Evolutionary conservation across 805 yeast genomes (phyloP), one percentile per base, ranked within the genome.

Genomic region (Yarrowia sp.): DNA sequence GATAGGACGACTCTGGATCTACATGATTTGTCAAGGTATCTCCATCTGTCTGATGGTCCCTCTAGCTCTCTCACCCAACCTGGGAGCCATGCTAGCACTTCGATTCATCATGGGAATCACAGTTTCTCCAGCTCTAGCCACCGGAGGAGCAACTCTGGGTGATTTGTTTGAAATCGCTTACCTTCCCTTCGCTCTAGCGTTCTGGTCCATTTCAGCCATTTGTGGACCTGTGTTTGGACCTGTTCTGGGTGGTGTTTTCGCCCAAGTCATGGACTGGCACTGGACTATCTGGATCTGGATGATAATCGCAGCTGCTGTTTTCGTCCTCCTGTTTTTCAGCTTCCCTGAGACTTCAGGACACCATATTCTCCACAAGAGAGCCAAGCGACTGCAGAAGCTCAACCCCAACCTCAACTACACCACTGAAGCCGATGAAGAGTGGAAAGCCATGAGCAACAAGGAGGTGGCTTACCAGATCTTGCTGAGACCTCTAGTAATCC

Each of bases 41-140:
- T 86, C 84, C 70, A 75, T 79, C 65, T 77, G 85, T 22, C 75
- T 87, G 42, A 89, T 87, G 73, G 81, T 86, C 45, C 87, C 88
- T 36, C 79, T 83, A 40, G 88, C 89, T 4, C 77, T 84, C 53
- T 80, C 80, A 1, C 72, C 79, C 9, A 83, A 84, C 73, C 81
- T 87, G 63, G 86, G 84, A 9, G 84, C 84, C 0, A 75, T 86
- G 70, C 76, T 82, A 9, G 79, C 83, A 0, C 74, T 85, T 65
- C 78, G 89, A 73, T 91, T 91, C 75, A 86, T 92, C 75, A 82
- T 90, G 36, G 97, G 97, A 0, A 82, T 88, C 38, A 83, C 89
- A 64, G 90, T 93, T 1, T 88, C 94, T 1, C 96, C 97, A 2
- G 92, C 95, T 0, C 82, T 91, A 76, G 89, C 97, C 5, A 85